Conservation (phyloP, 1,284 basidiomycete genomes). For the Fomitopsis schrenkii region DNA sequence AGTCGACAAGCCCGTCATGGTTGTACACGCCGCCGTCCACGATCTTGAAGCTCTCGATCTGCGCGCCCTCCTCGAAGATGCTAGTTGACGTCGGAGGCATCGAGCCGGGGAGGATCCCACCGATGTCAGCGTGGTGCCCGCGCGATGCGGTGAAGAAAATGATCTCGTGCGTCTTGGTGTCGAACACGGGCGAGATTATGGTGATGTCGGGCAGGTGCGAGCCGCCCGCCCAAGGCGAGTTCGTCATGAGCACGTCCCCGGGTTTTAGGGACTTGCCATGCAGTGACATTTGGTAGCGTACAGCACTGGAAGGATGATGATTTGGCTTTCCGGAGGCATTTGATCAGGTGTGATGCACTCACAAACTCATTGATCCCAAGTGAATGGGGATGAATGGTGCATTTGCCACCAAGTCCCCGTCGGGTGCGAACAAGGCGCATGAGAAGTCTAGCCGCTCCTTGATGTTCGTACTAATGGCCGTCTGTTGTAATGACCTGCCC, state of each 20-base stretch:
- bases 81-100: constrained; percentile 94
- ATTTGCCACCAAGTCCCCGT: constrained; percentile 89
- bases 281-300: constrained; percentile 85
- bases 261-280: constrained; percentile 67
- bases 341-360: constrained; percentile 28
- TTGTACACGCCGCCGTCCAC: constrained; percentile 84
- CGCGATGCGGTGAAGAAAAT: constrained; percentile 92
- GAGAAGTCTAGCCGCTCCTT: constrained; percentile 89
- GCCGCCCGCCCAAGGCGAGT: constrained; percentile 85
- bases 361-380: constrained; percentile 84
- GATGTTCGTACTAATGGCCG: constrained; percentile 88
- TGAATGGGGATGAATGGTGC: constrained; percentile 85
- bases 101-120: constrained; percentile 78
- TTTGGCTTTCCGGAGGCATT: too few relatives aligned
- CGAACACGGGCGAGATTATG: constrained; percentile 88
- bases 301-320: constrained; percentile 54
- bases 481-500: constrained; percentile 87
- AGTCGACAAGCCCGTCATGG: constrained; percentile 65
- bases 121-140: constrained; percentile 83
- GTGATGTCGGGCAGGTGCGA: constrained; percentile 89
- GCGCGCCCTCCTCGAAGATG: constrained; percentile 92
- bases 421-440: constrained; percentile 87
- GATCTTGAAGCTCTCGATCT: constrained; percentile 92
- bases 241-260: constrained; percentile 90
- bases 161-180: constrained; percentile 57